A percentile compares a stretch with the other conserved stretches of the same genome.
phyloP scores from a whole-genome alignment of 768 basidiomycete genomes.

The Amanita jacksonii region DNA sequence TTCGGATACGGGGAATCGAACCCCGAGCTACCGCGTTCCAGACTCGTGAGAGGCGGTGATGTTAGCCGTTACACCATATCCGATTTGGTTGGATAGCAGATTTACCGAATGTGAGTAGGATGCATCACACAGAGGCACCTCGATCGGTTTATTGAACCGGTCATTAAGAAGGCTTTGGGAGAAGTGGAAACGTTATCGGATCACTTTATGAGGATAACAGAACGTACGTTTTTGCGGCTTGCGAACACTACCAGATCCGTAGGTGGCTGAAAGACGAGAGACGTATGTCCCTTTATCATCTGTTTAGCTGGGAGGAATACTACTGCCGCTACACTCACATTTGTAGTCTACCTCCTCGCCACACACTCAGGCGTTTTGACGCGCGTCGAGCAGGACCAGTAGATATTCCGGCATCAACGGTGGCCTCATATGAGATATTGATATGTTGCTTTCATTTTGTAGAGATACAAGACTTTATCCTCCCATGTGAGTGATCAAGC shows the following conservation, averaged over 20 bases:
- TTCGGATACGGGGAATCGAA: slow-evolving; percentile 23
- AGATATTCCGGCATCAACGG: slow-evolving; percentile 38
- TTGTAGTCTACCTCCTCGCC: slow-evolving; percentile 37
- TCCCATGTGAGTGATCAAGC: too few species aligned
- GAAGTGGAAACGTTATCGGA: slow-evolving; percentile 46
- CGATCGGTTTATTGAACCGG: slow-evolving; percentile 44
- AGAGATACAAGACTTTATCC: slow-evolving; percentile 56
- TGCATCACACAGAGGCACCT: too few species aligned
- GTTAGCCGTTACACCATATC: slow-evolving; percentile 63
- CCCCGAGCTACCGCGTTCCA: slow-evolving; percentile 23
- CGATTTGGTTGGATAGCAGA: slow-evolving; percentile 10
- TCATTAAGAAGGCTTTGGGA: slow-evolving; percentile 36
- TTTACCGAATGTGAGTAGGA: too few species aligned
- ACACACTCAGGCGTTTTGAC: slow-evolving; percentile 36
- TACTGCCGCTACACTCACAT: slow-evolving; percentile 35
- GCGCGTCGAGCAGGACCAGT: slow-evolving; percentile 45
- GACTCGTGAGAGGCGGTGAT: slow-evolving; percentile 47
- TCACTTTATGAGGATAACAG: slow-evolving; percentile 42
- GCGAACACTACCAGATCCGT: slow-evolving; percentile 21
- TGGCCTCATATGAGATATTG: slow-evolving; percentile 45
- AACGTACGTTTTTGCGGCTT: slow-evolving; percentile 16
- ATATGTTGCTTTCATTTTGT: too few species aligned
- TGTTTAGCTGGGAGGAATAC: slow-evolving; percentile 34
- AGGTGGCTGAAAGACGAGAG: slow-evolving; percentile 39
- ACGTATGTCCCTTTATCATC: slow-evolving; percentile 19